Percentiles rank a stretch among this genome's conserved stretches.
These are phyloP conservation scores for Parmelia sp. DNA, from an alignment of 495 filamentous ascomycete species.

Conservation along the genomic window DNA sequence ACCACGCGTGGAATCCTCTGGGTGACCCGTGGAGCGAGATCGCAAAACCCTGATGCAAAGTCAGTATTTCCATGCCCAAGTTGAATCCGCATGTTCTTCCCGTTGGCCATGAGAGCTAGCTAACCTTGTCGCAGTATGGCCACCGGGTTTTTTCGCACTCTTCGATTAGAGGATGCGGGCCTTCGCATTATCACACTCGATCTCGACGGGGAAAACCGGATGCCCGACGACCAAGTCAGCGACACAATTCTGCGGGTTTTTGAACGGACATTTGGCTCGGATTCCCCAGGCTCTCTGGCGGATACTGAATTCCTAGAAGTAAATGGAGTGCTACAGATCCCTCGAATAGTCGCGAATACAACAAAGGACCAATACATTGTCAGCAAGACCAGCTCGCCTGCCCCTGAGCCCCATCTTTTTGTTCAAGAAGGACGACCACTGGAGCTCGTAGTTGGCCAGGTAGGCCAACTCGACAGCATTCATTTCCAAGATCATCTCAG, in stretches of 20 bases:
- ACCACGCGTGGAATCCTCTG: constrained; percentile 18
- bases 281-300: background rate
- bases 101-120: no score
- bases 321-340: constrained; percentile 22
- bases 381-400: no score
- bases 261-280: background rate
- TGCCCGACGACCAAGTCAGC: background rate
- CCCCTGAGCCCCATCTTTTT: constrained; percentile 1
- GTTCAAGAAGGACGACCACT: constrained; percentile 8
- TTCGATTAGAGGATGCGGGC: background rate
- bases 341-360: constrained; percentile 25
- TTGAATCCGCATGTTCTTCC: no score
- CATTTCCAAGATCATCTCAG: constrained; percentile 33
- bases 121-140: no score
- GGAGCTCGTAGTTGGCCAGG: constrained; percentile 9
- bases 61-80: no score
- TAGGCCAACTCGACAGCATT: constrained; percentile 26
- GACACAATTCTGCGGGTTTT: background rate
- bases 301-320: background rate
- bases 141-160: background rate
- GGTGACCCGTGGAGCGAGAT: background rate
- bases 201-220: background rate
- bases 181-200: background rate
- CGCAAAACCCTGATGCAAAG: background rate
- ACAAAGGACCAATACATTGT: constrained; percentile 16